These are phyloP conservation scores for Daldinia loculata DNA, from an alignment of 495 filamentous ascomycete genomes.

Conservation along the genomic window DNA sequence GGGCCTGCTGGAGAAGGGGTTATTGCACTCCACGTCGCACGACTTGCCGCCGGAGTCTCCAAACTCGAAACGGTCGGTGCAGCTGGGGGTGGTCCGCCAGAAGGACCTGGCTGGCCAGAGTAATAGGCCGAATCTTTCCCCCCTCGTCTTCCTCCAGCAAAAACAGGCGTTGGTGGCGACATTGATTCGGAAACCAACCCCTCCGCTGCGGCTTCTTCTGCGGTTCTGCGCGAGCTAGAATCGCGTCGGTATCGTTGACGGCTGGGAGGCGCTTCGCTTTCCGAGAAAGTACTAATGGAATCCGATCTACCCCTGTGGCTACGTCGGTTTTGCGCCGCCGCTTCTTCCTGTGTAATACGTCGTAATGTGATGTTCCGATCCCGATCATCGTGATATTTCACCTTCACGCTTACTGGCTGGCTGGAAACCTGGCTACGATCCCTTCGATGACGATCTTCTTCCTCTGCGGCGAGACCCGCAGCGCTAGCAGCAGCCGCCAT, in stretches of 20 bases:
- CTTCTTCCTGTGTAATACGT: slow-evolving; percentile 82
- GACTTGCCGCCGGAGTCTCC: slow-evolving; percentile 52
- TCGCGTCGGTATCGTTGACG: slow-evolving; percentile 57
- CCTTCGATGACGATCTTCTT: slow-evolving; percentile 52
- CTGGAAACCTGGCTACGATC: slow-evolving; percentile 55
- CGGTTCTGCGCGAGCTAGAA: slow-evolving; percentile 50
- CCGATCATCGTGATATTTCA: slow-evolving; percentile 78
- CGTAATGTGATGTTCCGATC: slow-evolving; percentile 83
- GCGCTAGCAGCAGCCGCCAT: slow-evolving; percentile 60
- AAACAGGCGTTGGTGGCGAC: slow-evolving; percentile 58
- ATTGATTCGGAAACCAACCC: slow-evolving; percentile 49
- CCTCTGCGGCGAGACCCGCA: slow-evolving; percentile 49
- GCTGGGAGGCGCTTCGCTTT: slow-evolving; percentile 51
- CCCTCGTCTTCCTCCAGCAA: slow-evolving; percentile 51
- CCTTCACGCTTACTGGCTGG: slow-evolving; percentile 78
- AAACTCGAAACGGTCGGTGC: slow-evolving; percentile 55
- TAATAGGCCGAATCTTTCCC: slow-evolving; percentile 65
- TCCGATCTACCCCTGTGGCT: slow-evolving; percentile 50
- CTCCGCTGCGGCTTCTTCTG: slow-evolving; percentile 53
- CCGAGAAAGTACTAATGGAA: slow-evolving; percentile 59
- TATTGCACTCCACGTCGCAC: slow-evolving; percentile 52
- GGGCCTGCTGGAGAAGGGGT: slow-evolving; percentile 45
- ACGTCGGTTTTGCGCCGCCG: slow-evolving; percentile 59
- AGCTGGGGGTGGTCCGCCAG: slow-evolving; percentile 44
- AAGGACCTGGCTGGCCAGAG: slow-evolving; percentile 57